These are phyloP conservation scores for Cryptosporidium ubiquitum DNA, from an alignment of 169 alveolate species.

Conservation along the genomic window DNA sequence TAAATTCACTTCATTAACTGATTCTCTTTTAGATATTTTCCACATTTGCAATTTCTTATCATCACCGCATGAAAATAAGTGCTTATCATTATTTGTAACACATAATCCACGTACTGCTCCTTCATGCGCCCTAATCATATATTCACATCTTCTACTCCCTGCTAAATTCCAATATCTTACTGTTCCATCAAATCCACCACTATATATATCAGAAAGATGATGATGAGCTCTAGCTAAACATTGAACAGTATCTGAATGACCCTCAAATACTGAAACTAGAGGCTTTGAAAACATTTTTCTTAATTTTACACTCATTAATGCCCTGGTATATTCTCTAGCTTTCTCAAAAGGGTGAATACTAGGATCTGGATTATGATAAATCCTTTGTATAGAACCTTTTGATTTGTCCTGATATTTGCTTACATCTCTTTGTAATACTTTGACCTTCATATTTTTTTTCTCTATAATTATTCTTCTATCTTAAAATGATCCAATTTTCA, in stretches of 20 bases:
- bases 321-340: conserved; percentile 95
- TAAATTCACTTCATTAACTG: not conserved
- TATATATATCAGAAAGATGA: conserved; percentile 85
- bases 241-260: conserved; percentile 96
- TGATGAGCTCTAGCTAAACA: conserved; percentile 86
- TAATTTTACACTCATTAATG: conserved; percentile 95
- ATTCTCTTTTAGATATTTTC: conserved; percentile 61
- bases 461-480: not conserved
- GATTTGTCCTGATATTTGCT: conserved; percentile 75
- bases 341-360: conserved; percentile 88
- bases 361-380: conserved; percentile 86
- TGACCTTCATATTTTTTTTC: conserved; percentile 75
- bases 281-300: conserved; percentile 98
- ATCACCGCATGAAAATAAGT: conserved; percentile 90
- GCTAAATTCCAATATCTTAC: conserved; percentile 94
- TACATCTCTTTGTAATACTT: conserved; percentile 80
- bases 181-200: conserved; percentile 97
- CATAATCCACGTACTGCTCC: conserved; percentile 93
- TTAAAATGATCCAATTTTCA: not conserved
- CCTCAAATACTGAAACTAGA: conserved; percentile 92
- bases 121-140: conserved; percentile 91
- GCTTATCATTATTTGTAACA: conserved; percentile 81
- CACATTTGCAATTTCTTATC: conserved; percentile 88
- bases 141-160: conserved; percentile 83
- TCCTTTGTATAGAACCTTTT: conserved; percentile 72